Conservation (phyloP, 495 filamentous ascomycete species). For the Chaetomium fimeti region DNA sequence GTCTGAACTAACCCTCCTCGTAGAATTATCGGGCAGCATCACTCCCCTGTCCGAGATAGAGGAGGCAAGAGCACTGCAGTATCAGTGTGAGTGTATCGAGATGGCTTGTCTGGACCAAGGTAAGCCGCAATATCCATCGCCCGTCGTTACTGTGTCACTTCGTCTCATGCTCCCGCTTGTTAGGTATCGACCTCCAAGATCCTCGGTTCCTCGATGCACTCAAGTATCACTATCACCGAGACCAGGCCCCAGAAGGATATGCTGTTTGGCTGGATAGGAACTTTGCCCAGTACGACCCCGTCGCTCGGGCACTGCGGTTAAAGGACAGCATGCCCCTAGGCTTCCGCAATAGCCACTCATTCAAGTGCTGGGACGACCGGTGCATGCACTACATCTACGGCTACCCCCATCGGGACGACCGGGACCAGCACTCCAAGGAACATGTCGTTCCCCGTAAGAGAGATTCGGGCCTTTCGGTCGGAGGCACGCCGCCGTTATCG, state of each 20-base stretch:
- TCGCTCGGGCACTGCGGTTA: slow-evolving; percentile 42
- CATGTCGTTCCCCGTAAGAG: slow-evolving; percentile 44
- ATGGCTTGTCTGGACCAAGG: slow-evolving; percentile 49
- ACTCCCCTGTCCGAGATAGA: slow-evolving; percentile 49
- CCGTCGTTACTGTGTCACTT: slow-evolving; percentile 12
- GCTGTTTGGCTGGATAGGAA: slow-evolving; percentile 49
- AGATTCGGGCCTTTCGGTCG: slow-evolving; percentile 46
- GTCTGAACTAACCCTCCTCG: slow-evolving; percentile 34
- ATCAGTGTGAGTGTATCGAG: slow-evolving; percentile 53
- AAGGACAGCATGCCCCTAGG: slow-evolving; percentile 43
- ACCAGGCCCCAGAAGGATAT: slow-evolving; percentile 46
- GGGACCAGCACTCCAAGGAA: slow-evolving; percentile 48
- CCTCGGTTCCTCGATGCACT: slow-evolving; percentile 44
- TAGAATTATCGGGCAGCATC: slow-evolving; percentile 46
- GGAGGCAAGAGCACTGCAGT: slow-evolving; percentile 49
- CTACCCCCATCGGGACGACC: slow-evolving; percentile 46
- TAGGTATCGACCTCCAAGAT: slow-evolving; percentile 49
- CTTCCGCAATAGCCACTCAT: slow-evolving; percentile 42
- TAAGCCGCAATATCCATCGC: slow-evolving; percentile 31
- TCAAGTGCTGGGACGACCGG: slow-evolving; percentile 52
- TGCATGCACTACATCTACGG: slow-evolving; percentile 55
- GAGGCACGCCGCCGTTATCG: slow-evolving; percentile 38
- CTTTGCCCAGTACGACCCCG: slow-evolving; percentile 45
- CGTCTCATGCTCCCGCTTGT: slow-evolving; percentile 14
- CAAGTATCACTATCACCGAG: slow-evolving; percentile 38